These are phyloP conservation scores for Celoporthe dispersa DNA, from an alignment of 2,329 filamentous ascomycete genomes.

Conservation along the genomic window DNA sequence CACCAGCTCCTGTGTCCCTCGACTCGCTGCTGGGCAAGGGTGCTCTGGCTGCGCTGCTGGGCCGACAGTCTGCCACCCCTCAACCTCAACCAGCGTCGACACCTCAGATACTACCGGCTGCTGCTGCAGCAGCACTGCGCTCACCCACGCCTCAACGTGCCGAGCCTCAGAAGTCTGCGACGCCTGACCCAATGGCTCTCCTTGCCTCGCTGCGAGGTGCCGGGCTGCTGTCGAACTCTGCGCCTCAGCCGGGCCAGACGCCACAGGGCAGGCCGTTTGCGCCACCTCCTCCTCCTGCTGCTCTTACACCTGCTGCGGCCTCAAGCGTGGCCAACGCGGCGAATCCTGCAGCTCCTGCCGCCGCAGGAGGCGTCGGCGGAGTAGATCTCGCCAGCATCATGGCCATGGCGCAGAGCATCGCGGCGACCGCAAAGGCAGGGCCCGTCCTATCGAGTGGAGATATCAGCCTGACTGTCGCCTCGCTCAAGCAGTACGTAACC, in stretches of 20 bases:
- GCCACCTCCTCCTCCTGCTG: conserved; percentile 36
- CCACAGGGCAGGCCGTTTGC: conserved; percentile 39
- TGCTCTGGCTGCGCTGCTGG: conserved; percentile 62
- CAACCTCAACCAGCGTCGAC: conserved; percentile 47
- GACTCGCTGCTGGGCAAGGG: conserved; percentile 64
- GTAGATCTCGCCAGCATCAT: conserved; percentile 38
- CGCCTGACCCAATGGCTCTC: conserved; percentile 60
- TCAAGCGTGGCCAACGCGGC: background rate
- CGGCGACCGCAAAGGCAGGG: conserved; percentile 28
- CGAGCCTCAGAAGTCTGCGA: conserved; percentile 45
- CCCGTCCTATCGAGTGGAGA: conserved; percentile 38
- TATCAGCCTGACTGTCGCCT: conserved; percentile 66
- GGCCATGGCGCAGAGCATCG: conserved; percentile 32
- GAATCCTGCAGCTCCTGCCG: background rate
- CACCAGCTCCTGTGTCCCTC: conserved; percentile 50
- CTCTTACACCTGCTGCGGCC: conserved; percentile 34
- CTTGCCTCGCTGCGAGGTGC: conserved; percentile 71
- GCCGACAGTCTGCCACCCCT: conserved; percentile 55
- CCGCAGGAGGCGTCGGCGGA: conserved; percentile 10
- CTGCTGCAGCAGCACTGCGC: conserved; percentile 47
- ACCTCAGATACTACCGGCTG: conserved; percentile 36
- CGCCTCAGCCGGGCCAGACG: conserved; percentile 46
- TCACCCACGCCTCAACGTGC: conserved; percentile 53
- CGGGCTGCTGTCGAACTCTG: conserved; percentile 60
- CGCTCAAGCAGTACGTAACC: conserved; percentile 71